Percentiles rank a stretch among this genome's conserved stretches.
These are phyloP conservation scores for Globisporangium solare DNA, from an alignment of 352 stramenopile genomes.

Conservation along the genomic window DNA sequence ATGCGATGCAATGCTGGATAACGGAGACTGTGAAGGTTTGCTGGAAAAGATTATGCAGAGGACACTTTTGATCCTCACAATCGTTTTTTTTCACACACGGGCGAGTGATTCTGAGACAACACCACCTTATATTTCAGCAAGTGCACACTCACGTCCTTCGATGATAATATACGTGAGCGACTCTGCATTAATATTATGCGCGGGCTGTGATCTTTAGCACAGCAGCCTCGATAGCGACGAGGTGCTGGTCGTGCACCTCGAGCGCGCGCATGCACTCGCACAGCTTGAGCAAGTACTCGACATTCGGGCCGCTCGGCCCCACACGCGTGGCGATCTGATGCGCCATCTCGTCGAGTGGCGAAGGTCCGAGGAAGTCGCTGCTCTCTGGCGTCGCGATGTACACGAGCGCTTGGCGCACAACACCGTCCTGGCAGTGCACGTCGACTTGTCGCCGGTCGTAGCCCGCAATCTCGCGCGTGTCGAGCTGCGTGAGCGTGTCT, in stretches of 20 bases:
- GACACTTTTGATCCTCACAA: too few species aligned
- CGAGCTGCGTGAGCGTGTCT: constrained; percentile 71
- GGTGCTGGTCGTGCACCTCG: constrained; percentile 67
- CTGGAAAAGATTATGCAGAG: too few species aligned
- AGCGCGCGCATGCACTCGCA: constrained; percentile 76
- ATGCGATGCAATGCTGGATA: too few species aligned
- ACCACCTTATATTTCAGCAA: too few species aligned
- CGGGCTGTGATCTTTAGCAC: constrained; percentile 44
- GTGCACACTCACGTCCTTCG: constrained; percentile 13
- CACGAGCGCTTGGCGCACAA: constrained; percentile 61
- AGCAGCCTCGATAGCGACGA: constrained; percentile 67
- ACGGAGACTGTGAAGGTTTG: too few species aligned
- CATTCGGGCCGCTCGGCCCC: constrained; percentile 79
- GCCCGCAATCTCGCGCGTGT: constrained; percentile 73
- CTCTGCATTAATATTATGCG: too few species aligned
- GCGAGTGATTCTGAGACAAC: too few species aligned
- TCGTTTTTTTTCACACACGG: too few species aligned
- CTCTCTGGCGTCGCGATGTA: constrained; percentile 86
- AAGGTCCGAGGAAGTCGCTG: constrained; percentile 76
- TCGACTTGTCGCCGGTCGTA: constrained; percentile 78
- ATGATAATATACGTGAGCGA: constrained; percentile 21
- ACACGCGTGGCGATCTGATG: constrained; percentile 67
- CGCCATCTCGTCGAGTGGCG: constrained; percentile 66
- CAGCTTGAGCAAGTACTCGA: constrained; percentile 82
- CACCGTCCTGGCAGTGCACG: constrained; percentile 69